Evolutionary conservation across 352 stramenopile genomes (phyloP).

Genomic region (Peronospora tabacina): DNA sequence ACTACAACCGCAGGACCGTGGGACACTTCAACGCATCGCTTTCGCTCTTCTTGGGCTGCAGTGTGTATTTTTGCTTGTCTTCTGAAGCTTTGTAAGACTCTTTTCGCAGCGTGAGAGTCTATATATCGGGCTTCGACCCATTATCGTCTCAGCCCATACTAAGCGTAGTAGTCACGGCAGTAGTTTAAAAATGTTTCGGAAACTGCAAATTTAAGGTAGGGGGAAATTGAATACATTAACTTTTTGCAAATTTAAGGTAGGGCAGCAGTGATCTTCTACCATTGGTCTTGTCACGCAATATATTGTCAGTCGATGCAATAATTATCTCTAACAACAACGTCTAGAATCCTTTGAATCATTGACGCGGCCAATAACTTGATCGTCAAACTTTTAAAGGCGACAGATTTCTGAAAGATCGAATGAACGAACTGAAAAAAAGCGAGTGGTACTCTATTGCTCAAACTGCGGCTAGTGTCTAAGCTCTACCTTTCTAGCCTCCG

Average conservation of each 20-base stretch:
- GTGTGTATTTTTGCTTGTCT: constrained; percentile 15
- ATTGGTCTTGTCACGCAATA: too few species aligned
- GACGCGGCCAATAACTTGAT: too few species aligned
- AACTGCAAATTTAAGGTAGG: too few species aligned
- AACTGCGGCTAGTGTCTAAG: constrained; percentile 6
- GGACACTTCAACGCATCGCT: constrained; percentile 11
- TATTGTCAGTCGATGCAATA: too few species aligned
- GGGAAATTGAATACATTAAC: too few species aligned
- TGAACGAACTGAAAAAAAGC: neutral
- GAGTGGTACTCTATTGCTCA: neutral
- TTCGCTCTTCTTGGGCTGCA: constrained; percentile 16
- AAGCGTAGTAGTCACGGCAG: neutral
- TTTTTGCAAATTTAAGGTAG: too few species aligned
- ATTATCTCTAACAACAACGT: too few species aligned
- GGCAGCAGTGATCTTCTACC: too few species aligned
- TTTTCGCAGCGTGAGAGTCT: constrained; percentile 1
- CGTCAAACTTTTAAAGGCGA: too few species aligned
- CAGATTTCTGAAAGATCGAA: neutral
- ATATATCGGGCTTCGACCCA: constrained; percentile 14
- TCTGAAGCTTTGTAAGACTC: constrained; percentile 18
- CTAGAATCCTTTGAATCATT: too few species aligned
- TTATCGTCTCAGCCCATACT: constrained; percentile 17
- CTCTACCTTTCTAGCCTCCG: constrained; percentile 21
- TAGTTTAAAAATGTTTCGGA: too few species aligned
- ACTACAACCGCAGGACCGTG: constrained; percentile 15